Evolutionary conservation across 2,329 filamentous ascomycete species (phyloP).

Genomic region (Microdochium bolleyi): DNA sequence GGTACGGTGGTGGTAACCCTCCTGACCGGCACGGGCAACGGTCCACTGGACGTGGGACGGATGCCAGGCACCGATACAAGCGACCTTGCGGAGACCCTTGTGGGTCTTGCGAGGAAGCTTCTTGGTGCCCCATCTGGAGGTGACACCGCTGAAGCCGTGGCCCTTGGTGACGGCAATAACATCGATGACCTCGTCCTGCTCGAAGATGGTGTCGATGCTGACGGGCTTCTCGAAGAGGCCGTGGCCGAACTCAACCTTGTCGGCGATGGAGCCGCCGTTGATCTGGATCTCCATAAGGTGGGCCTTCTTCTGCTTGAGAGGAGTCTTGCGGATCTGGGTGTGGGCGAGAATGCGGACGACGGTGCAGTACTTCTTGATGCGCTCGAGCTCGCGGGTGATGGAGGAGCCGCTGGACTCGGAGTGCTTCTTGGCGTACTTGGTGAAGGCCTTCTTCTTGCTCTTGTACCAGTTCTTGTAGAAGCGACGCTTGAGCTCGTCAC

Average conservation of each 20-base stretch:
- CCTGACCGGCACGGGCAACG: constrained; percentile 98
- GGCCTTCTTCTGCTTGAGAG: constrained; percentile 99
- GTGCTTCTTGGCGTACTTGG: constrained; percentile 99
- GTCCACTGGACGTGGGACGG: constrained; percentile 99
- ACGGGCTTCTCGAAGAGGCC: constrained; percentile 99
- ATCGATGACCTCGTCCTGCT: constrained; percentile 99
- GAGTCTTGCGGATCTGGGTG: constrained; percentile 98
- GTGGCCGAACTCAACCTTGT: constrained; percentile 95
- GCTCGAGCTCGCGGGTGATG: constrained; percentile 95
- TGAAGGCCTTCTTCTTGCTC: constrained; percentile 99
- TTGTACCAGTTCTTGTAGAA: constrained; percentile 99
- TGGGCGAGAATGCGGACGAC: constrained; percentile 98
- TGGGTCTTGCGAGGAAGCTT: constrained; percentile 99
- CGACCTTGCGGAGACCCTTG: constrained; percentile 99
- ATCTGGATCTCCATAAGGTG: constrained; percentile 99
- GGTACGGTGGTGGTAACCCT: constrained; percentile 99
- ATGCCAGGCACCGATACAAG: constrained; percentile 99
- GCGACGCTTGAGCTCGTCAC: constrained; percentile 96
- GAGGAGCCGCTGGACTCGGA: constrained; percentile 84
- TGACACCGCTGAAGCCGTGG: constrained; percentile 97
- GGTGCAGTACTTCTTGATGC: constrained; percentile 99
- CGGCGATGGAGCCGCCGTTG: constrained; percentile 91
- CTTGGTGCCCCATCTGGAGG: constrained; percentile 98
- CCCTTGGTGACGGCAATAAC: constrained; percentile 99
- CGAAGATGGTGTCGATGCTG: constrained; percentile 87